Base-by-base conservation (phyloP, 108 stramenopile species). In the Asterionellopsis glacialis region DNA sequence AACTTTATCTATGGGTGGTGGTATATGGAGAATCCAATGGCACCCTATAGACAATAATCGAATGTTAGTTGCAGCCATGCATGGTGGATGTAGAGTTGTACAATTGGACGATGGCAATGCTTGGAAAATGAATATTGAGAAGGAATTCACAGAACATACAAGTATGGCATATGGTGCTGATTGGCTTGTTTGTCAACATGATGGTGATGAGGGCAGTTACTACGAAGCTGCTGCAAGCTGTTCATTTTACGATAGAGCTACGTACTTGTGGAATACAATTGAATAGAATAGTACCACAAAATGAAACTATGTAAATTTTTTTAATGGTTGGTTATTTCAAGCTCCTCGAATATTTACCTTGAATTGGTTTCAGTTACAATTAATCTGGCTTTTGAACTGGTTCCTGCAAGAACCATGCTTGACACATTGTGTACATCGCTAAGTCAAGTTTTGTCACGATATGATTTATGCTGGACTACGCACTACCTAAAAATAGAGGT, bases 141-240 rank as follows among this genome's bases (percentile, higher is more conserved):
- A 66, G 48, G 52, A 75, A 51, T 93, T 93, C 61, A 77, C 75
- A 12, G 65, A 72, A 19, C 91, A 93, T 60, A 57, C 90, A 23
- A 87, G 85, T 61, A 90, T 93, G 92, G 87, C 88, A 15, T 93
- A 93, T 70, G 92, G 92, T 10, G 84, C 87, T 6, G 88, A 88
- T 74, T 93, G 92, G 92, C 54, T 93, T 40, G 67, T 70, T 11
- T 33, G 45, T 55, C 41, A 41, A n/a, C 12, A 66, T 33, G 21
- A 38, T 9, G 18, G 9, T 24, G 33, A 42, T 15, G 13, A 43
- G 12, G 50, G 56, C 19, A 56, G 14, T 16, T 57, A 57, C 9
- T 63, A 76, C 45, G 83, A 84, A 41, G 81, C 69, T 63, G 88
- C 83, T 21, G 91, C 80, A 18, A 90, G 83, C 56, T 93, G 92